Evolutionary conservation across 805 yeast species (phyloP).

Genomic region (Pichia ethanolica): DNA sequence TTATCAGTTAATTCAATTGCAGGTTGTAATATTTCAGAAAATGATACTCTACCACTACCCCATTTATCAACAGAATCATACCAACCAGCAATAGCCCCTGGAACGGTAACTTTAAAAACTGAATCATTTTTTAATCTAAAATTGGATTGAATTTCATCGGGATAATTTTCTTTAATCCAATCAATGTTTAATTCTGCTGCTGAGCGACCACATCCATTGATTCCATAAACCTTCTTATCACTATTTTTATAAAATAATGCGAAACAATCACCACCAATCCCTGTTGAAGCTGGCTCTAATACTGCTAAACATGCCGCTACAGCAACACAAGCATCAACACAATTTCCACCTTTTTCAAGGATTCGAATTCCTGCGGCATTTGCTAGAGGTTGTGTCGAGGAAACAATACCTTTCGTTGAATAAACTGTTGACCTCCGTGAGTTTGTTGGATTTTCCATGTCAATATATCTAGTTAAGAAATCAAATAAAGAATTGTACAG

Average conservation of each 20-base stretch:
- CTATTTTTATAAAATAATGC: slow-evolving; percentile 47
- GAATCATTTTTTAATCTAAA: slow-evolving; percentile 44
- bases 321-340: slow-evolving; percentile 59
- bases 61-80: slow-evolving; percentile 56
- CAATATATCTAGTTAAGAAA: too few species aligned
- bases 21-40: slow-evolving; percentile 52
- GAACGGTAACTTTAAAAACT: slow-evolving; percentile 59
- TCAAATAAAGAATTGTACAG: too few species aligned
- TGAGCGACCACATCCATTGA: slow-evolving; percentile 73
- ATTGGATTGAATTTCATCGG: slow-evolving; percentile 37
- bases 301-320: slow-evolving; percentile 49
- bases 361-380: slow-evolving; percentile 64
- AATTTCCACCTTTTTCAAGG: slow-evolving; percentile 65
- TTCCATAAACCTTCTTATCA: slow-evolving; percentile 48
- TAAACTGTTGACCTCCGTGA: slow-evolving; percentile 71
- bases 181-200: slow-evolving; percentile 46
- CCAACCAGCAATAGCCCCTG: slow-evolving; percentile 82
- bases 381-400: slow-evolving; percentile 73
- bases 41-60: slow-evolving; percentile 63
- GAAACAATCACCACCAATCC: slow-evolving; percentile 66
- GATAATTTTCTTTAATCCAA: slow-evolving; percentile 32
- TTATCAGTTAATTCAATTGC: slow-evolving; percentile 62
- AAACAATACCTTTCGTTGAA: slow-evolving; percentile 64
- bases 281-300: slow-evolving; percentile 53
- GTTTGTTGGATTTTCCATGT: slow-evolving; percentile 3